These are phyloP conservation scores for Penicillium psychrofluorescens DNA, from an alignment of 495 filamentous ascomycete genomes.

Conservation along the genomic window DNA sequence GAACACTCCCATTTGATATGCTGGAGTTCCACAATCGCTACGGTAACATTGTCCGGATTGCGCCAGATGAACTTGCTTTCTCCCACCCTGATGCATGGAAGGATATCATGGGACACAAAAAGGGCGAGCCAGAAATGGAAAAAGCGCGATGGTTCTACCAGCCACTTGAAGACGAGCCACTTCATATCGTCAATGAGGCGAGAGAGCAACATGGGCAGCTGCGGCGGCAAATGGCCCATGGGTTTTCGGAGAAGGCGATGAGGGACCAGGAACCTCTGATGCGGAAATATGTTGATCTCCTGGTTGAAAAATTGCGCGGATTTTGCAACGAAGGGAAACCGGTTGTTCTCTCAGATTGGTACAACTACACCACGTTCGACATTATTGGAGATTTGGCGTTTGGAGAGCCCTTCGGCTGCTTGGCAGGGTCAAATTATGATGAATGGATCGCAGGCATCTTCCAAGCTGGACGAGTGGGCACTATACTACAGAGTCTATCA, in stretches of 20 bases:
- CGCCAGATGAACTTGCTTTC: conserved; percentile 47
- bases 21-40: conserved; percentile 41
- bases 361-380: conserved; percentile 55
- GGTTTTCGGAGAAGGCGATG: conserved; percentile 43
- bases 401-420: conserved; percentile 49
- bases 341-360: conserved; percentile 46
- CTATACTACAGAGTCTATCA: conserved; percentile 23
- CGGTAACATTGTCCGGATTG: conserved; percentile 47
- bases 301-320: conserved; percentile 36
- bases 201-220: conserved; percentile 32
- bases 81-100: conserved; percentile 43
- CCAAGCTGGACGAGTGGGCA: conserved; percentile 17
- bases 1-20: conserved; percentile 28
- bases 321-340: conserved; percentile 6
- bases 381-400: conserved; percentile 55
- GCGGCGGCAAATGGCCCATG: conserved; percentile 43
- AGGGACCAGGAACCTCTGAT: conserved; percentile 37
- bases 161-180: conserved; percentile 1
- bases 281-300: conserved; percentile 33
- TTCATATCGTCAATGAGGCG: conserved; percentile 18
- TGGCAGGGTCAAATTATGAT: conserved; percentile 41
- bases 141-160: conserved; percentile 15
- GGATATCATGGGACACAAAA: conserved; percentile 45
- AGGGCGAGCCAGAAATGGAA: conserved; percentile 6
- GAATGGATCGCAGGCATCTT: conserved; percentile 49